Percentiles rank a stretch among this genome's conserved stretches.
Conservation (phyloP, 148 eudicot species). For the Dianthus caryophyllus region DNA sequence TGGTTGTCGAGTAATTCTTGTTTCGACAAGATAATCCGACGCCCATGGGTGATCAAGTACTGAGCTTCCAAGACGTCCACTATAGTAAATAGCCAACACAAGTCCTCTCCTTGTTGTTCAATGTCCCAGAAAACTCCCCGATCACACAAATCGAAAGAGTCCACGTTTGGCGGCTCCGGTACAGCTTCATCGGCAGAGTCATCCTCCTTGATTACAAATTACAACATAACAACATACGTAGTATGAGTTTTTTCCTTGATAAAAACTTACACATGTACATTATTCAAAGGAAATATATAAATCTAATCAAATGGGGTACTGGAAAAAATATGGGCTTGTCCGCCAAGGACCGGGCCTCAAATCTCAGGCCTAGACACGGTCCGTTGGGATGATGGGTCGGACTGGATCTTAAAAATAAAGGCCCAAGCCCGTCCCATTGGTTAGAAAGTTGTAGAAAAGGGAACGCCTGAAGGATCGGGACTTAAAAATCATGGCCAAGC, state of each 20-base stretch:
- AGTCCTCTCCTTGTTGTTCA: background rate
- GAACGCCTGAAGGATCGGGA: too few relatives aligned
- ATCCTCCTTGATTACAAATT: background rate
- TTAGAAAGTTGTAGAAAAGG: too few relatives aligned
- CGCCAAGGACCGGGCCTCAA: too few relatives aligned
- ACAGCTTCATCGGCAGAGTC: background rate
- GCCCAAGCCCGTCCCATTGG: too few relatives aligned
- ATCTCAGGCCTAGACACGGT: too few relatives aligned
- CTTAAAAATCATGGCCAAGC: too few relatives aligned
- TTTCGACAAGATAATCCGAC: background rate
- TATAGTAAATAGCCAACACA: background rate
- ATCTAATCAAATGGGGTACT: too few relatives aligned
- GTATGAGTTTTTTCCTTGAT: too few relatives aligned
- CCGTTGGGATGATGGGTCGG: too few relatives aligned
- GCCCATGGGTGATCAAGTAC: background rate
- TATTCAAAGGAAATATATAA: too few relatives aligned
- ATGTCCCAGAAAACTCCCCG: background rate
- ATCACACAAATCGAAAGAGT: background rate
- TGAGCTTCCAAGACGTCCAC: background rate
- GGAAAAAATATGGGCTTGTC: too few relatives aligned
- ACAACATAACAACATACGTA: background rate
- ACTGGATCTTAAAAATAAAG: too few relatives aligned
- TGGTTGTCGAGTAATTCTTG: background rate
- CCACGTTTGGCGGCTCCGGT: background rate
- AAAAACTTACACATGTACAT: background rate